These are phyloP conservation scores for Tausonia pullulans DNA, from an alignment of 1,284 basidiomycete genomes.

Conservation along the genomic window DNA sequence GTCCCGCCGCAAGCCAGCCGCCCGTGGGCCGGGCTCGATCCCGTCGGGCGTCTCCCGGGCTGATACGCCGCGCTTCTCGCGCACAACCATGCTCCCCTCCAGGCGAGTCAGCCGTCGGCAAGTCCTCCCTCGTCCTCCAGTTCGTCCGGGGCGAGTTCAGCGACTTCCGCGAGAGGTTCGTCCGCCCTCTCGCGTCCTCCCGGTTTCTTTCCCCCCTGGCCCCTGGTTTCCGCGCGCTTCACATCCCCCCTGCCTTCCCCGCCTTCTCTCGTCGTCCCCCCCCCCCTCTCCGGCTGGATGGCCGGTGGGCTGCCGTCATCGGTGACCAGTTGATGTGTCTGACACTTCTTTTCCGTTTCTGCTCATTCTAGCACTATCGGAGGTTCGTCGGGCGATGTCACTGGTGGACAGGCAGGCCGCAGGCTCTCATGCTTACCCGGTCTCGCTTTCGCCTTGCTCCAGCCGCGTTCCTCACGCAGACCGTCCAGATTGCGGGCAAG, in stretches of 20 bases:
- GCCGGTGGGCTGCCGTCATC: too few relatives aligned
- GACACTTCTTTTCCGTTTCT: neutral
- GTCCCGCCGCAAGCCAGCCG: too few relatives aligned
- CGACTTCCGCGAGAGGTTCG: constrained; percentile 66
- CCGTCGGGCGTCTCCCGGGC: too few relatives aligned
- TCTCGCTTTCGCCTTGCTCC: constrained; percentile 18
- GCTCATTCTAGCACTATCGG: constrained; percentile 56
- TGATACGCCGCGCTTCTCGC: too few relatives aligned
- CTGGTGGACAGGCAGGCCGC: neutral
- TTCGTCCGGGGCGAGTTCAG: constrained; percentile 96
- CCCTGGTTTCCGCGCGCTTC: neutral
- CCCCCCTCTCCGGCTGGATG: too few relatives aligned
- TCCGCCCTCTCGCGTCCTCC: neutral
- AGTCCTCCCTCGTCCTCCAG: constrained; percentile 87
- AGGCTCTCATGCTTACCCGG: neutral
- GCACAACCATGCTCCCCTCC: neutral
- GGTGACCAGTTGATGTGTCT: too few relatives aligned
- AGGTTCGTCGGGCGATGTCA: constrained; percentile 39
- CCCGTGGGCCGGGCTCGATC: too few relatives aligned
- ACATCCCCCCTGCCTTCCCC: neutral
- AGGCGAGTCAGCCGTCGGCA: constrained; percentile 96
- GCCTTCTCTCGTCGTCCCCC: neutral
- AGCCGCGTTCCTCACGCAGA: constrained; percentile 96
- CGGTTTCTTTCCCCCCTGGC: neutral
- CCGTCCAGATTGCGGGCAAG: constrained; percentile 78